A percentile compares a stretch with the other conserved stretches of the same genome.
phyloP scores from a whole-genome alignment of 352 stramenopile species.

The Globisporangium middletonii region DNA sequence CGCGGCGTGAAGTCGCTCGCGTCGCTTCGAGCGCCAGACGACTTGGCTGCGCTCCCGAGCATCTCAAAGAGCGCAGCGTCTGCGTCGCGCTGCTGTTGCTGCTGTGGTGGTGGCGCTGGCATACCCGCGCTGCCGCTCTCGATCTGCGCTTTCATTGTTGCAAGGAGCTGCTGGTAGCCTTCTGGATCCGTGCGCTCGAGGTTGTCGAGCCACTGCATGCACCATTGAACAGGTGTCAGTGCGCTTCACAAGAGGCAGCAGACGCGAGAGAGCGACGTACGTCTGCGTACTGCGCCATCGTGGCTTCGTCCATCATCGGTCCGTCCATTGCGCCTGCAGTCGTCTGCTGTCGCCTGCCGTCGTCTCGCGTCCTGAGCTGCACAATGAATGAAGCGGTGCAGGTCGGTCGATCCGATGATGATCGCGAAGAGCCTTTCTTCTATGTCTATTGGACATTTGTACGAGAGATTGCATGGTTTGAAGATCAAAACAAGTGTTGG shows the following conservation, averaged over 20 bases:
- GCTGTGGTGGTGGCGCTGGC: not conserved
- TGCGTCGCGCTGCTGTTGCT: conserved; percentile 17
- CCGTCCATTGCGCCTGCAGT: conserved; percentile 34
- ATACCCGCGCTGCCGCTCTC: conserved; percentile 19
- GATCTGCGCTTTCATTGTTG: conserved; percentile 57
- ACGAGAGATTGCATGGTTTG: not conserved
- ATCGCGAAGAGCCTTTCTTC: conserved; percentile 1
- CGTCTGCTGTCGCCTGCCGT: no score
- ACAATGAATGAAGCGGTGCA: not conserved
- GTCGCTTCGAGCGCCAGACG: not conserved
- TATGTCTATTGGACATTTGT: not conserved
- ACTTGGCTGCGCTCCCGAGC: conserved; percentile 18
- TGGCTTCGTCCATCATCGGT: conserved; percentile 45
- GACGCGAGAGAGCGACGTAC: conserved; percentile 20
- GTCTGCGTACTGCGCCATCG: conserved; percentile 70
- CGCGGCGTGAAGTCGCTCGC: conserved; percentile 40
- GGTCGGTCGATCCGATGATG: not conserved
- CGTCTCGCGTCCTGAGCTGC: no score
- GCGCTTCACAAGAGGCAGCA: not conserved
- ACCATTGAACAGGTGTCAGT: not conserved
- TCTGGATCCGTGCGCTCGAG: conserved; percentile 64
- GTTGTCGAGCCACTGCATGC: conserved; percentile 55
- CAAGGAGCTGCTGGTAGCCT: conserved; percentile 56
- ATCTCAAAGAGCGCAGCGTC: conserved; percentile 47
- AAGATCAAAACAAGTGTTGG: not conserved